phyloP scores from a whole-genome alignment of 768 basidiomycete species.

The Coprinopsis marcescibilis region DNA sequence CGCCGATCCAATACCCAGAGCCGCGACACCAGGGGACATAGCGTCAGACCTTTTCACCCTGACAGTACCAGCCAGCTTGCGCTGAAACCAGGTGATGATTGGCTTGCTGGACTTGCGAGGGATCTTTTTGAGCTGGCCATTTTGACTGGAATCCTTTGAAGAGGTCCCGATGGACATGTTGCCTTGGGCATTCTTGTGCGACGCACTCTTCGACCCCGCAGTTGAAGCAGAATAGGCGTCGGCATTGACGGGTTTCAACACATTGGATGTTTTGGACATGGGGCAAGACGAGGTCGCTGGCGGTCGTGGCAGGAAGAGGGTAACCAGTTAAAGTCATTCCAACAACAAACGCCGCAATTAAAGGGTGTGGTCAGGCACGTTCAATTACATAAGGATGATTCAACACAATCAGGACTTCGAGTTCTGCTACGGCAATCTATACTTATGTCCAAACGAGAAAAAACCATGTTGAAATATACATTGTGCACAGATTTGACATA shows the following conservation, averaged over 20 bases:
- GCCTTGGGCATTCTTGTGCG: background rate
- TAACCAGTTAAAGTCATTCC: too few species aligned
- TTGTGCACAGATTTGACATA: too few species aligned
- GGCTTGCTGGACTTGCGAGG: constrained; percentile 74
- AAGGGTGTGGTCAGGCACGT: background rate
- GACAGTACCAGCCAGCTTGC: constrained; percentile 71
- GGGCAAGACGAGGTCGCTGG: background rate
- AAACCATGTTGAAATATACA: too few species aligned
- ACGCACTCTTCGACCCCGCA: background rate
- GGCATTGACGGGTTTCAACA: constrained; percentile 3
- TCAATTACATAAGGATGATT: background rate
- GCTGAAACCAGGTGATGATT: constrained; percentile 86
- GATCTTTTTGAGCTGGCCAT: constrained; percentile 52
- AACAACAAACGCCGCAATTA: too few species aligned
- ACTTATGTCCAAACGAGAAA: too few species aligned
- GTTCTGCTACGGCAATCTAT: too few species aligned
- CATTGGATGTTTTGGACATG: constrained; percentile 9
- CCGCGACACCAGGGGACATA: constrained; percentile 25
- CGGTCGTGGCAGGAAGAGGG: background rate
- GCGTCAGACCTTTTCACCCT: constrained; percentile 47
- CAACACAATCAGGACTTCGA: too few species aligned
- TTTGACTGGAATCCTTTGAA: constrained; percentile 23
- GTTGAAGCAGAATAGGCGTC: background rate
- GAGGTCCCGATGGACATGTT: constrained; percentile 5
- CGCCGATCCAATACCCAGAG: constrained; percentile 26